Evolutionary conservation across 2,329 filamentous ascomycete genomes (phyloP).

Genomic region (Colletotrichum cordylinicola): DNA sequence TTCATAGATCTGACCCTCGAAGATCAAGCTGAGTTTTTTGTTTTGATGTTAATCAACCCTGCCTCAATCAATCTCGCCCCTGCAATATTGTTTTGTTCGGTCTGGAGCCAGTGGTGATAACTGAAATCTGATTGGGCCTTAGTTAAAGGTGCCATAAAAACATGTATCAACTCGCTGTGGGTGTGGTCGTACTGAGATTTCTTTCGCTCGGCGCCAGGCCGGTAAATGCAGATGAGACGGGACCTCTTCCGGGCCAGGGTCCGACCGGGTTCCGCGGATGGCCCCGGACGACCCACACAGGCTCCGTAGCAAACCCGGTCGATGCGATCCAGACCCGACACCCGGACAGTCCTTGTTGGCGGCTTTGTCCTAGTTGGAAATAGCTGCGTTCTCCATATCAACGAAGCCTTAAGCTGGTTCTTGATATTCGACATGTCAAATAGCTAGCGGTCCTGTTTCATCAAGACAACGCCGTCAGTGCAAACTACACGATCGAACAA

Average conservation of each 20-base stretch:
- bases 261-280: neutral
- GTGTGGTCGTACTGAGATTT: neutral
- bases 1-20: too few relatives aligned
- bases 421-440: too few relatives aligned
- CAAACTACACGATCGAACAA: neutral
- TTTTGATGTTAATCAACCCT: too few relatives aligned
- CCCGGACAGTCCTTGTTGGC: accelerated
- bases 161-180: too few relatives aligned
- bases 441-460: neutral
- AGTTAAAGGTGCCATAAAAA: too few relatives aligned
- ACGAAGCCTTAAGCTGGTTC: too few relatives aligned
- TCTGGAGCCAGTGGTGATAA: neutral
- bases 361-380: neutral
- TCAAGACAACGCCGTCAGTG: neutral
- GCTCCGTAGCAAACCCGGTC: neutral
- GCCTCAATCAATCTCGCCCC: too few relatives aligned
- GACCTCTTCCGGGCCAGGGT: neutral
- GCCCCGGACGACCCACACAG: neutral
- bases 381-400: neutral
- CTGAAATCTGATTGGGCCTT: too few relatives aligned
- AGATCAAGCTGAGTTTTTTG: too few relatives aligned
- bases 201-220: neutral
- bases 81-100: too few relatives aligned
- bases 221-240: neutral
- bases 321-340: neutral